Evolutionary conservation across 2,329 filamentous ascomycete genomes (phyloP).

Genomic region (Chaetomium globosum): DNA sequence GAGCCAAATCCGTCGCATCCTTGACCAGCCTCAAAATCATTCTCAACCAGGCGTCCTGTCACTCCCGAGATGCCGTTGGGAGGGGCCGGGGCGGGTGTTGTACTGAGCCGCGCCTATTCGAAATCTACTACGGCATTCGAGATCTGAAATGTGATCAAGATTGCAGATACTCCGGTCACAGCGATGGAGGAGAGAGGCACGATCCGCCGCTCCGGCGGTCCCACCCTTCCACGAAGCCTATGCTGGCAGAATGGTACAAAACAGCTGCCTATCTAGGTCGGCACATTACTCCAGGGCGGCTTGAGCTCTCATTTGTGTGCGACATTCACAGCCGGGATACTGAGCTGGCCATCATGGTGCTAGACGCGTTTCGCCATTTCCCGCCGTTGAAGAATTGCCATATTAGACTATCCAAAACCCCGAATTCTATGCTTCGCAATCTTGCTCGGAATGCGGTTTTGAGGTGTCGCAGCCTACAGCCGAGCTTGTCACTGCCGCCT

Average conservation of each 20-base stretch:
- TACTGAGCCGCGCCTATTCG: neutral
- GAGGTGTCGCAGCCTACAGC: neutral
- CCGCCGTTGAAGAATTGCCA: conserved; percentile 17
- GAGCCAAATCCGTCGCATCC: neutral
- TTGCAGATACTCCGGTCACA: neutral
- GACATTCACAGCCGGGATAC: neutral
- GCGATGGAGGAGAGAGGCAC: neutral
- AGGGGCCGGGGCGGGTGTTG: neutral
- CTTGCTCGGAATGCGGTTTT: conserved; percentile 6
- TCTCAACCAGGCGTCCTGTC: conserved; percentile 20
- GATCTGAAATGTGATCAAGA: neutral
- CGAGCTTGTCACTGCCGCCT: neutral
- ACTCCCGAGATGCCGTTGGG: neutral
- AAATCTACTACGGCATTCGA: neutral
- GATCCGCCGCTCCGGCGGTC: neutral
- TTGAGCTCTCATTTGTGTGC: conserved; percentile 20
- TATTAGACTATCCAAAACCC: conserved; percentile 1
- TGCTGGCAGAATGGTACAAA: conserved; percentile 13
- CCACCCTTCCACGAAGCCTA: neutral
- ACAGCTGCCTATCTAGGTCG: neutral
- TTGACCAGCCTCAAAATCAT: conserved; percentile 9
- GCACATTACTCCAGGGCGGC: conserved; percentile 5
- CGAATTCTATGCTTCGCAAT: neutral
- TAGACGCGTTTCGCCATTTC: neutral
- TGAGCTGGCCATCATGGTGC: neutral